These are phyloP conservation scores for Aspergillus aculeatus DNA, from an alignment of 2,329 filamentous ascomycete species.

Conservation along the genomic window DNA sequence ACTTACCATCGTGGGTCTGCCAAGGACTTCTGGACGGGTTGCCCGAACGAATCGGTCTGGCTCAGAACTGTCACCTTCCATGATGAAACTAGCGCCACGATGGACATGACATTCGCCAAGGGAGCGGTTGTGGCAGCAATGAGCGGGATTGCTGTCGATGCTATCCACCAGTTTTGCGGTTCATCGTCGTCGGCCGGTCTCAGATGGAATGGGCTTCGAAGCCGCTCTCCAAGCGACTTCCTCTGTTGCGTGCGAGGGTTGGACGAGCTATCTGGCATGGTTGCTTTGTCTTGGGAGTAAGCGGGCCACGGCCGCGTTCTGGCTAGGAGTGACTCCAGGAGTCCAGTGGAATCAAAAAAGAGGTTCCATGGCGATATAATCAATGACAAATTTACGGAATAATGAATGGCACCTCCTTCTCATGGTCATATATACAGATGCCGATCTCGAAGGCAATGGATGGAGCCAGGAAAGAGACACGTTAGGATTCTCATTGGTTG, in stretches of 20 bases:
- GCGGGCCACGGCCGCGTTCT: not conserved
- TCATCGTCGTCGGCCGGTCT: constrained; percentile 45
- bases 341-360: not conserved
- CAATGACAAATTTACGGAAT: not conserved
- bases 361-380: not conserved
- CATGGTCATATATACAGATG: not conserved
- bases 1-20: constrained; percentile 68
- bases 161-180: constrained; percentile 51
- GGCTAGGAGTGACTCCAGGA: not conserved
- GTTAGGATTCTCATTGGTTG: not conserved
- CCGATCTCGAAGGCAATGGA: not conserved
- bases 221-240: not conserved
- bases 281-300: not conserved
- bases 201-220: constrained; percentile 31
- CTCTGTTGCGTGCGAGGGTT: not conserved
- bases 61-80: constrained; percentile 63
- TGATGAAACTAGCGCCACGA: constrained; percentile 76
- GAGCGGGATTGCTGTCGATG: constrained; percentile 63
- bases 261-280: not conserved
- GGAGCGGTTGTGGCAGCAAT: constrained; percentile 82
- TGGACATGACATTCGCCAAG: constrained; percentile 82
- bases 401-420: not conserved
- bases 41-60: constrained; percentile 47
- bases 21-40: constrained; percentile 54
- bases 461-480: not conserved